Conservation (phyloP, 768 basidiomycete genomes). For the Tylopilus subfusipes region DNA sequence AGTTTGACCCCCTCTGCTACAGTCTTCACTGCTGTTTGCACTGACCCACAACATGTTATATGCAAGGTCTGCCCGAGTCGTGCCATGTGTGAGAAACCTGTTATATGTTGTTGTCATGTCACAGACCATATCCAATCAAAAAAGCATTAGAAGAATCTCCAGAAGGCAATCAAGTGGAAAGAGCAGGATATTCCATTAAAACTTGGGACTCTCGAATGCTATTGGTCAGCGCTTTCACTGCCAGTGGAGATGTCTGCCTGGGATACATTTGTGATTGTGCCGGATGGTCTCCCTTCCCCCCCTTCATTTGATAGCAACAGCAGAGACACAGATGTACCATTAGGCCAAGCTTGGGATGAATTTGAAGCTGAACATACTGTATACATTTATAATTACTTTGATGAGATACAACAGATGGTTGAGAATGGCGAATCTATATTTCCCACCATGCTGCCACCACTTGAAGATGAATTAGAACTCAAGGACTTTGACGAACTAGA, state of each 20-base stretch:
- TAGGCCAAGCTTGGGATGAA: slow-evolving; percentile 3
- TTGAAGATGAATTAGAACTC: slow-evolving; percentile 7
- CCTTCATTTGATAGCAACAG: background rate
- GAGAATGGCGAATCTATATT: slow-evolving; percentile 1
- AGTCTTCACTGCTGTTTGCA: background rate
- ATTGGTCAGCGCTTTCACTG: background rate
- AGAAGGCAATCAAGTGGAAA: background rate
- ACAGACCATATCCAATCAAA: background rate
- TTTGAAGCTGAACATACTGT: background rate
- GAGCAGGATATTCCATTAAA: background rate
- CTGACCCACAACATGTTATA: background rate
- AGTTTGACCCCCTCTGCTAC: no score
- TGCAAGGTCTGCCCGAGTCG: background rate
- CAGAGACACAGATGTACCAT: background rate
- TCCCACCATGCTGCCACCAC: background rate
- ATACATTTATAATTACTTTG: slow-evolving; percentile 5
- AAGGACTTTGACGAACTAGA: background rate
- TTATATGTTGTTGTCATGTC: background rate
- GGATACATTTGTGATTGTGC: background rate
- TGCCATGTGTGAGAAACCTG: background rate
- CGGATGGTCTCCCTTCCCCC: background rate
- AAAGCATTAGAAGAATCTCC: background rate
- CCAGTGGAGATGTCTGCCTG: background rate
- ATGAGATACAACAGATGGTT: slow-evolving; percentile 2
- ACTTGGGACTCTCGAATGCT: background rate